Evolutionary conservation across 2,329 filamentous ascomycete species (phyloP).

Genomic region (Aureobasidium sp.): DNA sequence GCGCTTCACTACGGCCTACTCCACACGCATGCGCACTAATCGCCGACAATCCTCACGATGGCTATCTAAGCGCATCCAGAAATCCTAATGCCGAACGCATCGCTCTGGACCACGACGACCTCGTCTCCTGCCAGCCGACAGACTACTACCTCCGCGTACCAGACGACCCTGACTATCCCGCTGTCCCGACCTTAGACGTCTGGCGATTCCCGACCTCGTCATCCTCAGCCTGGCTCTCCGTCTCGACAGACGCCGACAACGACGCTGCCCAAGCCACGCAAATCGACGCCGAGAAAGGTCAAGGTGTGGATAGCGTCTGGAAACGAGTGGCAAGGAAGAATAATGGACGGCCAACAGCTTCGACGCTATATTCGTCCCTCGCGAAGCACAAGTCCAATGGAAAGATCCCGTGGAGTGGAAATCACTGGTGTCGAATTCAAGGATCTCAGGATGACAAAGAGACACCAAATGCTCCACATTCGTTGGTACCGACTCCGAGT

Average conservation of each 20-base stretch:
- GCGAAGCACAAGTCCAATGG: not conserved
- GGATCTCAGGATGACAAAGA: not conserved
- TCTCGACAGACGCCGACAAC: no score
- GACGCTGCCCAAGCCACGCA: not conserved
- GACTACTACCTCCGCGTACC: slow-evolving; percentile 5
- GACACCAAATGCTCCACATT: not conserved
- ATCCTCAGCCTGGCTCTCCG: not conserved
- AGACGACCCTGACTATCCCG: not conserved
- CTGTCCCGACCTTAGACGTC: slow-evolving; percentile 3
- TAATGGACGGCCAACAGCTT: not conserved
- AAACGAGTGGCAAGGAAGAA: not conserved
- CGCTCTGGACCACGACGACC: not conserved
- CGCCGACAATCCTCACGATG: slow-evolving; percentile 9
- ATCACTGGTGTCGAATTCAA: not conserved
- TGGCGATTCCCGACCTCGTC: not conserved
- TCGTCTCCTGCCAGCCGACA: not conserved
- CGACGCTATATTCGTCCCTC: not conserved
- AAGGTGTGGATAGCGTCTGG: not conserved
- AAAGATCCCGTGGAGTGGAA: not conserved
- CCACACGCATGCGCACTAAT: slow-evolving; percentile 10
- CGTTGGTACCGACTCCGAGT: not conserved
- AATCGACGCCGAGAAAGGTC: not conserved
- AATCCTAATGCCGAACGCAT: not conserved
- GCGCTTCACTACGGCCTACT: not conserved
- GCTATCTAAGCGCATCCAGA: not conserved